A percentile compares a stretch with the other conserved stretches of the same genome.
phyloP scores from a whole-genome alignment of 192 early-diverging fungal species.

The Pilaira anomala region DNA sequence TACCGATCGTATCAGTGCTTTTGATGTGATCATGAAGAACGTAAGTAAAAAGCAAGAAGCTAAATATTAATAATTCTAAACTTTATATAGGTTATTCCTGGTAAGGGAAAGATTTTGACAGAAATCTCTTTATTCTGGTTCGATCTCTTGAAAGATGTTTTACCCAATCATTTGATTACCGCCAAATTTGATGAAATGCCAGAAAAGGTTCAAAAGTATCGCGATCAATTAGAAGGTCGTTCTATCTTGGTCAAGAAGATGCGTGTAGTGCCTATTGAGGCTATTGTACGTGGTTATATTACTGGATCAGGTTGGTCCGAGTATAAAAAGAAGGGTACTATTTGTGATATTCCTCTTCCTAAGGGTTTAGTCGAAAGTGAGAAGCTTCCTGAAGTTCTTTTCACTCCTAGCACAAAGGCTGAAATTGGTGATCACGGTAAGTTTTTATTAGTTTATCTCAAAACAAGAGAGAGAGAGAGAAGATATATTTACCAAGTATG shows the following conservation, averaged over 20 bases:
- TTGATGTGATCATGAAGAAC: slow-evolving; percentile 98
- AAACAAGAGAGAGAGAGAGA: not conserved
- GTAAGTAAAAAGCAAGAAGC: slow-evolving; percentile 47
- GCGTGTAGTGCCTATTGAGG: slow-evolving; percentile 91
- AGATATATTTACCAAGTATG: not conserved
- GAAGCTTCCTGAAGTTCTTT: slow-evolving; percentile 77
- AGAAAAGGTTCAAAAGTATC: slow-evolving; percentile 79
- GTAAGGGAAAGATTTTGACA: slow-evolving; percentile 97
- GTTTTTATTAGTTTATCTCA: not conserved
- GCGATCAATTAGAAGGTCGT: slow-evolving; percentile 82
- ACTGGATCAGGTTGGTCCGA: slow-evolving; percentile 94
- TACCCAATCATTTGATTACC: slow-evolving; percentile 97
- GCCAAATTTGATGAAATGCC: slow-evolving; percentile 94
- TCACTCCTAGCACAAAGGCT: slow-evolving; percentile 98
- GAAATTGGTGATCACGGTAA: slow-evolving; percentile 94
- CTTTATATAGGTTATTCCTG: slow-evolving; percentile 73
- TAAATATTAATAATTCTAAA: not conserved
- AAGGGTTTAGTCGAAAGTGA: slow-evolving; percentile 79
- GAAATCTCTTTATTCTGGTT: slow-evolving; percentile 98
- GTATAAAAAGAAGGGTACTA: slow-evolving; percentile 87
- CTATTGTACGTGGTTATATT: slow-evolving; percentile 98
- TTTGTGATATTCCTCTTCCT: slow-evolving; percentile 90
- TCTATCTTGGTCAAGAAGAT: slow-evolving; percentile 91
- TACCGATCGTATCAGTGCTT: slow-evolving; percentile 96
- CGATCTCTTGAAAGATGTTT: slow-evolving; percentile 75